These are phyloP conservation scores for Platanthera zijinensis DNA, from an alignment of 106 monocot species.

Conservation along the genomic window DNA sequence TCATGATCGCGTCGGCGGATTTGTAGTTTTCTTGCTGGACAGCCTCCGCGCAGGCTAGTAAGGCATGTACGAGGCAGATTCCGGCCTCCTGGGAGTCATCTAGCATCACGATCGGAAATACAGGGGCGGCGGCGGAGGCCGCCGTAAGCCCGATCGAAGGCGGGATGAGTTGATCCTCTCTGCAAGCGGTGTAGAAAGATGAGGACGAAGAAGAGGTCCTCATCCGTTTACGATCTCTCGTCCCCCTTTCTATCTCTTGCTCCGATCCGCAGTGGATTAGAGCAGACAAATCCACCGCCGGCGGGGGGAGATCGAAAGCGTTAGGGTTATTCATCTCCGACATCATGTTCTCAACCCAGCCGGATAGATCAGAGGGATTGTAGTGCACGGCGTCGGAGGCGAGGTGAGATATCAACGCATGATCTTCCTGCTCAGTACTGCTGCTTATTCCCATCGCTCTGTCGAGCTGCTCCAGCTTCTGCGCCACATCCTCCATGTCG, in stretches of 20 bases:
- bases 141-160: neutral
- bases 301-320: conserved; percentile 2
- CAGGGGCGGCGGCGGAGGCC: neutral
- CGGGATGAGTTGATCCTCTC: neutral
- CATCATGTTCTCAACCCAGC: conserved; percentile 80
- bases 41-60: conserved; percentile 71
- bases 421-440: conserved; percentile 27
- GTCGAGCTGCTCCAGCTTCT: conserved; percentile 97
- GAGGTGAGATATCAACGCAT: conserved; percentile 34
- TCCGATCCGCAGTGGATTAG: conserved; percentile 12
- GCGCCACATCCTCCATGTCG: conserved; percentile 91
- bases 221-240: conserved; percentile 35
- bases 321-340: conserved; percentile 53
- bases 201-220: conserved; percentile 22
- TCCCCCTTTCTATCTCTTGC: neutral
- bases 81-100: conserved; percentile 59
- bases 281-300: neutral
- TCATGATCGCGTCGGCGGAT: conserved; percentile 49
- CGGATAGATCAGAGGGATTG: conserved; percentile 80
- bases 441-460: conserved; percentile 52
- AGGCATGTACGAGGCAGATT: conserved; percentile 51
- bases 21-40: conserved; percentile 55
- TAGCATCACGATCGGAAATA: conserved; percentile 29
- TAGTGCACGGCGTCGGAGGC: conserved; percentile 70
- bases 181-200: conserved; percentile 11